Evolutionary conservation across 495 filamentous ascomycete genomes (phyloP).

Genomic region (Gamarada debralockiae): DNA sequence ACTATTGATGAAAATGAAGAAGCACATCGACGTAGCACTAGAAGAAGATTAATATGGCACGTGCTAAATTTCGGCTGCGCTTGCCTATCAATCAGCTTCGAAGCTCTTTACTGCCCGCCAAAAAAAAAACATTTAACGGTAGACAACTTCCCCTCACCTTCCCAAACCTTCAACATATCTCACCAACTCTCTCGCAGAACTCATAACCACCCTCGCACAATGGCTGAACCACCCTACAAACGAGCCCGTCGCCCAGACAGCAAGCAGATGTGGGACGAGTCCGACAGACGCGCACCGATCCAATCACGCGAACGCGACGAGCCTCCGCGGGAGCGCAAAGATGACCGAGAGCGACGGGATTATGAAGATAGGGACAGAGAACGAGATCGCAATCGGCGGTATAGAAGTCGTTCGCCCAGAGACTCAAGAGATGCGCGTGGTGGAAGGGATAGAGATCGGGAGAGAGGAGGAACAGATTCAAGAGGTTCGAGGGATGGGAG

Average conservation of each 20-base stretch:
- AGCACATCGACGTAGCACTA: too few species aligned
- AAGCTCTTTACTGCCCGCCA: too few species aligned
- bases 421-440: constrained; percentile 11
- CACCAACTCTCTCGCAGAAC: too few species aligned
- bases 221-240: constrained; percentile 29
- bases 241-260: constrained; percentile 36
- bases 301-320: constrained; percentile 20
- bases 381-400: constrained; percentile 5
- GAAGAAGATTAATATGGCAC: too few species aligned
- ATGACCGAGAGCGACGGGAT: constrained; percentile 6
- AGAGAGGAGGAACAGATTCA: constrained; percentile 5
- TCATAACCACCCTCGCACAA: constrained; percentile 13
- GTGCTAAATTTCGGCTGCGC: too few species aligned
- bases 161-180: too few species aligned
- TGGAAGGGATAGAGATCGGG: constrained; percentile 14
- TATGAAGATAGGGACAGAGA: constrained; percentile 13
- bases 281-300: constrained; percentile 26
- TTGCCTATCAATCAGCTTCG: too few species aligned
- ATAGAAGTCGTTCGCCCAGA: constrained; percentile 10
- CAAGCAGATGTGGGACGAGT: constrained; percentile 41
- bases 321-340: constrained; percentile 12
- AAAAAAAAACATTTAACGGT: too few species aligned
- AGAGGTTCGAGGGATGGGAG: background rate
- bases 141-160: too few species aligned
- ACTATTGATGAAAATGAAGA: too few species aligned